Base-by-base conservation (phyloP, 176 grass and related monocot species). In the Phoenix dactylifera region DNA sequence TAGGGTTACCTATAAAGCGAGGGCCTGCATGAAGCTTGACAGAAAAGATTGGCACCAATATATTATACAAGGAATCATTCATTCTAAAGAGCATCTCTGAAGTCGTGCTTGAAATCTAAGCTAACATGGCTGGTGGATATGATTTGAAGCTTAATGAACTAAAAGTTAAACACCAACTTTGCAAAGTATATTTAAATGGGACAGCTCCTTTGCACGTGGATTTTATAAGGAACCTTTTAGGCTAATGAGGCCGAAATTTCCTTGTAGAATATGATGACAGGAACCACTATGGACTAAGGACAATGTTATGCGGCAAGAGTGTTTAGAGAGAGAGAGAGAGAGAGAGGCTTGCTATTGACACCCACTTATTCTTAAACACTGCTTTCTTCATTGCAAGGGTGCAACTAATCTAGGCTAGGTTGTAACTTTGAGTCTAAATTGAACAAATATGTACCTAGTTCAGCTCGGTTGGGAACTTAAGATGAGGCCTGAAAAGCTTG, bases 81-180 rank as follows among this genome's bases (percentile, higher is more conserved):
- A 60, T 26, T 39, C 58, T 50, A 72, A 29, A 63, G 52, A 59
- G 76, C 69, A 86, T 95, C 76, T 86, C 32, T 12, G 57, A 77
- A 77, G 74, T 72, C 74, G 72, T 82, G 90, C 90, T 95, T 95
- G 59, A 89, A 81, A 82, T 95, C 44, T 79, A 89, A 89, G 90
- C 86, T 89, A 89, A 71, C 86, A 60, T 81, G 67, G 63, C 28
- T 68, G 73, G 75, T 82, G 75, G 84, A 71, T 71, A 78, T 56
- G 59, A 79, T 68, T 74, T 84, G 70, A 15, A 65, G 59, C 53
- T 58, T 65, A 69, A 67, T 57, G 23, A 53, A 48, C 49, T 80
- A 76, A 74, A 77, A 73, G 72, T 66, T 73, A 73, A 70, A 72
- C 53, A 28, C 25, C 29, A 55, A 62, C 84, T 87, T 82, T 75